Percentiles rank a stretch among this genome's conserved stretches.
phyloP scores from a whole-genome alignment of 2,329 filamentous ascomycete genomes.

The Xylariaceae sp. region DNA sequence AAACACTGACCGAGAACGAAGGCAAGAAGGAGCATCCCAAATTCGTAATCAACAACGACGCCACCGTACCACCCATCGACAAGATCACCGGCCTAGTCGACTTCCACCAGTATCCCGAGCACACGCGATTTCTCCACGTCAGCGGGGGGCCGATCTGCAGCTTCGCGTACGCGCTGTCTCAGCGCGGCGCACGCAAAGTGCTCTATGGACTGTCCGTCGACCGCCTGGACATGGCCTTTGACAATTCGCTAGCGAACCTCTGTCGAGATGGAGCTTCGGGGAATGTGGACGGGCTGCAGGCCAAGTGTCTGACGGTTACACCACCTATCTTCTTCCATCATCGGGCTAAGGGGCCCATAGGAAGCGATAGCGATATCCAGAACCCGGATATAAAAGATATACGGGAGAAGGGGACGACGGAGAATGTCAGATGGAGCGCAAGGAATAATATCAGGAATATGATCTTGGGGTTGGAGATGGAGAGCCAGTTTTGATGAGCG shows the following conservation, averaged over 20 bases:
- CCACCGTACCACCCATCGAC: conserved; percentile 26
- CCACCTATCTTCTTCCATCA: conserved; percentile 35
- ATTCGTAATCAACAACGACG: conserved; percentile 25
- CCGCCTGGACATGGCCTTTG: conserved; percentile 29
- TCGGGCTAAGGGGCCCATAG: conserved; percentile 25
- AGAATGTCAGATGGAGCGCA: conserved; percentile 36
- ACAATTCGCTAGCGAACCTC: conserved; percentile 32
- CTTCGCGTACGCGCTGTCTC: conserved; percentile 34
- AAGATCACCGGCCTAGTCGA: conserved; percentile 29
- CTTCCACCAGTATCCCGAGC: conserved; percentile 23
- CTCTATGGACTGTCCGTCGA: conserved; percentile 31
- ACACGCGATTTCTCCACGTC: conserved; percentile 28
- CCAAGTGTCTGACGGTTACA: conserved; percentile 34
- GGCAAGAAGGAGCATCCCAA: conserved; percentile 25
- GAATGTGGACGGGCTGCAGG: conserved; percentile 23
- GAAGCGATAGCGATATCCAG: conserved; percentile 33
- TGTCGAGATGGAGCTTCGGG: conserved; percentile 30
- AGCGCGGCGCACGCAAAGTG: conserved; percentile 27
- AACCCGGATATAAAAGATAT: conserved; percentile 16
- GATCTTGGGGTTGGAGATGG: conserved; percentile 28
- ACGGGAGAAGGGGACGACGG: conserved; percentile 32
- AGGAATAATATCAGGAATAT: conserved; percentile 34
- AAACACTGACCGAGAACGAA: conserved; percentile 25
- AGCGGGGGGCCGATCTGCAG: conserved; percentile 27
- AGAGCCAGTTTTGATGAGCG: conserved; percentile 22